Percentiles rank a stretch among this genome's conserved stretches.
phyloP scores from a whole-genome alignment of 2,329 filamentous ascomycete genomes.

The Xylariaceae sp. region DNA sequence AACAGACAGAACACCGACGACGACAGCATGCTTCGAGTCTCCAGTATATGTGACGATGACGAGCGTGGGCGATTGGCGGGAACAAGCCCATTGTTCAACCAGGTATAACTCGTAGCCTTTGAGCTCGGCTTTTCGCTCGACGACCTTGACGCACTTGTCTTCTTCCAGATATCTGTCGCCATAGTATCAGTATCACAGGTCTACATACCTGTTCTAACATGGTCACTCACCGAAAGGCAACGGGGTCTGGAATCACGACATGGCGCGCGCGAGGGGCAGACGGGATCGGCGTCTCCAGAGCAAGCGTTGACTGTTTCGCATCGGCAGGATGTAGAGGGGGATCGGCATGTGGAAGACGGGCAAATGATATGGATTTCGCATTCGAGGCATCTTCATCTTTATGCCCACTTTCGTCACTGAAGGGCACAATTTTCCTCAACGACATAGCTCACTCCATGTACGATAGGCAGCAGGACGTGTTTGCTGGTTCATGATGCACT shows the following conservation, averaged over 20 bases:
- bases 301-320: slow-evolving; percentile 11
- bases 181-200: slow-evolving; percentile 3
- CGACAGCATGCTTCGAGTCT: slow-evolving; percentile 70
- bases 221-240: slow-evolving; percentile 47
- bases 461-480: slow-evolving; percentile 20
- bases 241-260: slow-evolving; percentile 54
- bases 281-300: slow-evolving; percentile 22
- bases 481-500: slow-evolving; percentile 24
- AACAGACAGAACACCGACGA: slow-evolving; percentile 74
- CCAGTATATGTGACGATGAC: slow-evolving; percentile 92
- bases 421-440: slow-evolving; percentile 27
- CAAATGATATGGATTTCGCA: slow-evolving; percentile 31
- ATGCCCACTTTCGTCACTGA: slow-evolving; percentile 30
- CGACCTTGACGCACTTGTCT: slow-evolving; percentile 67
- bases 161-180: slow-evolving; percentile 69
- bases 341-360: slow-evolving; percentile 26
- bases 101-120: slow-evolving; percentile 88
- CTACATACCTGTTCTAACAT: background rate
- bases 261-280: slow-evolving; percentile 36
- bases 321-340: slow-evolving; percentile 21
- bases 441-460: slow-evolving; percentile 31
- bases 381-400: slow-evolving; percentile 38
- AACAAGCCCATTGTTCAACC: slow-evolving; percentile 97
- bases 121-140: slow-evolving; percentile 65
- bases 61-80: slow-evolving; percentile 81